Percentiles rank a stretch among this genome's conserved stretches.
These are phyloP conservation scores for Ceratobasidium sp. DNA, from an alignment of 1,284 basidiomycete genomes.

Conservation along the genomic window DNA sequence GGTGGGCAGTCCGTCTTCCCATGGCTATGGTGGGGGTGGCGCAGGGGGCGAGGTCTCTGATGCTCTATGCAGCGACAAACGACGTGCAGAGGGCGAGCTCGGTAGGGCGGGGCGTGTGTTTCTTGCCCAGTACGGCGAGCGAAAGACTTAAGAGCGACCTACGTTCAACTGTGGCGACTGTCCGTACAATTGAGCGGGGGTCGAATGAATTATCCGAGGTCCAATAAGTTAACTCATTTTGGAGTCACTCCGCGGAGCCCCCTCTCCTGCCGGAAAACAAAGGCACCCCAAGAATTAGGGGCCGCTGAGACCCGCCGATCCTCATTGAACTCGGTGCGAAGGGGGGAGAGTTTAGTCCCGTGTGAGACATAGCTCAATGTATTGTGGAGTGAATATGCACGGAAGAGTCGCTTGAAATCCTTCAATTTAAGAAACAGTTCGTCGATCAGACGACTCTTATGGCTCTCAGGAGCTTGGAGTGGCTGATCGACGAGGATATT, in stretches of 20 bases:
- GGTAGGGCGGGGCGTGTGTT: not conserved
- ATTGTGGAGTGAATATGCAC: not conserved
- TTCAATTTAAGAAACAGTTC: not conserved
- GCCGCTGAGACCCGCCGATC: conserved; percentile 11
- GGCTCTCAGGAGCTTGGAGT: too few relatives aligned
- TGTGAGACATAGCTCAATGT: conserved; percentile 28
- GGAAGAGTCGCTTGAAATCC: not conserved
- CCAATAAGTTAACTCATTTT: not conserved
- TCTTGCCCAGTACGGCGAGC: not conserved
- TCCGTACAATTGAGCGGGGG: conserved; percentile 4
- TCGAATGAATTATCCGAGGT: not conserved
- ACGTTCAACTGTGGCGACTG: conserved; percentile 5
- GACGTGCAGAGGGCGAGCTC: conserved; percentile 5
- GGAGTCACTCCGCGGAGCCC: not conserved
- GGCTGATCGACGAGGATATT: conserved; percentile 10
- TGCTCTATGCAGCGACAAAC: conserved; percentile 3
- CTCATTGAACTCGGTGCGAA: not conserved
- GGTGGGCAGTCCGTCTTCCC: not conserved
- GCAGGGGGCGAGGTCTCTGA: conserved; percentile 10
- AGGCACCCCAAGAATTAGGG: conserved; percentile 39
- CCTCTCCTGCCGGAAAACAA: not conserved
- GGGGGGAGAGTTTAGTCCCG: conserved; percentile 7
- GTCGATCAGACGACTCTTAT: too few relatives aligned
- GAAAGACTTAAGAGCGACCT: conserved; percentile 19
- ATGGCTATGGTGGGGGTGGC: not conserved